A percentile compares a stretch with the other conserved stretches of the same genome.
Conservation (phyloP, 805 yeast species). For the Spathaspora boniae region DNA sequence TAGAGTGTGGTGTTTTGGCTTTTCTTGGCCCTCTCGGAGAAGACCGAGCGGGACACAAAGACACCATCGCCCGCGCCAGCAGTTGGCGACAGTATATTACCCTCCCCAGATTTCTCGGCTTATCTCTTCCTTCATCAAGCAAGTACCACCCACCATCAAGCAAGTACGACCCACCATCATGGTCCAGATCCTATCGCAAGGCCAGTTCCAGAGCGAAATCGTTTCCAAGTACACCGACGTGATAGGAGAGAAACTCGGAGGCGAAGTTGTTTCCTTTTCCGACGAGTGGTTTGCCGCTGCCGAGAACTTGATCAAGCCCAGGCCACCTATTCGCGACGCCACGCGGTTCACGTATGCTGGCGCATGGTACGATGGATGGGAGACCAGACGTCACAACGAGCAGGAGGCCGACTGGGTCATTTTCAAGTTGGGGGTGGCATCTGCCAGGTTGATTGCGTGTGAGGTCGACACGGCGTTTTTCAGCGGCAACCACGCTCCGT, state of each 20-base stretch:
- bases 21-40: constrained; percentile 1
- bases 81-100: too few species aligned
- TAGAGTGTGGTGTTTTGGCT: constrained; percentile 1
- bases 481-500: constrained; percentile 95
- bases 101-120: background rate
- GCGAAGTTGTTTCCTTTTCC: constrained; percentile 61
- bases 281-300: constrained; percentile 98
- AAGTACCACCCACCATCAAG: background rate
- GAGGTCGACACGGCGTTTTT: constrained; percentile 94
- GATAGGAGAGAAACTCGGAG: constrained; percentile 81
- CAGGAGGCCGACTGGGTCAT: constrained; percentile 87
- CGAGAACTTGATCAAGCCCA: constrained; percentile 76
- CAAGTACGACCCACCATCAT: constrained; percentile 5
- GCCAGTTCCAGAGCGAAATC: constrained; percentile 44
- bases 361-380: constrained; percentile 99
- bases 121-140: background rate
- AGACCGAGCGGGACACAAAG: too few species aligned
- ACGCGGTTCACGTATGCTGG: constrained; percentile 79
- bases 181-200: constrained; percentile 18
- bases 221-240: constrained; percentile 68
- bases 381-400: constrained; percentile 88
- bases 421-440: constrained; percentile 75
- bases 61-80: constrained; percentile 5
- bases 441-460: constrained; percentile 75
- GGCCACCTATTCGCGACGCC: constrained; percentile 76